A percentile compares a stretch with the other conserved stretches of the same genome.
Evolutionary conservation across 2,329 filamentous ascomycete genomes (phyloP).

Genomic region (Sclerotinia borealis): DNA sequence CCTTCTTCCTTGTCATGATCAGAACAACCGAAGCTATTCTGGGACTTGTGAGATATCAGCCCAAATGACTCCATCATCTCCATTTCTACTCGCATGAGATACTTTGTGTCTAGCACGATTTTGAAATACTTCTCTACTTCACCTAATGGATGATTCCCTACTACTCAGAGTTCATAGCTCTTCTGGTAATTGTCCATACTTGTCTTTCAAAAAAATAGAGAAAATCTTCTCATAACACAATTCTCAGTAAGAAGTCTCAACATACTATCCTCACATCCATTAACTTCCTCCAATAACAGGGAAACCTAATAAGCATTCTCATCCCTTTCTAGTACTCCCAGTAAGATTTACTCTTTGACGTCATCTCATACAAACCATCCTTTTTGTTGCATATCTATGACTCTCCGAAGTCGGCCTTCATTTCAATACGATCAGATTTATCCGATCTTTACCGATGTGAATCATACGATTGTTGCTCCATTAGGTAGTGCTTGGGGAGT

Average conservation of each 20-base stretch:
- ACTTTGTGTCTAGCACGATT: not conserved
- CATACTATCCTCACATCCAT: too few relatives aligned
- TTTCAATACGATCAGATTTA: not conserved
- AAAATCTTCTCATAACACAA: too few relatives aligned
- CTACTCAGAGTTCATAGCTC: too few relatives aligned
- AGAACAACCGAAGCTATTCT: not conserved
- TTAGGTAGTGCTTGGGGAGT: too few relatives aligned
- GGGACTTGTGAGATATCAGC: not conserved
- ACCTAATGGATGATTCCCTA: rapidly evolving
- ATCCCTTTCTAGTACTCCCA: too few relatives aligned
- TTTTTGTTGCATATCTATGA: not conserved
- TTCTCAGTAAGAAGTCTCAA: too few relatives aligned
- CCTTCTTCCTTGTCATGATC: not conserved
- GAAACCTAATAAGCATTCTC: too few relatives aligned
- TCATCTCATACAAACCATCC: not conserved
- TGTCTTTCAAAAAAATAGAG: too few relatives aligned
- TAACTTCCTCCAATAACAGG: not conserved
- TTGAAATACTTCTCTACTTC: not conserved
- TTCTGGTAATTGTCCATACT: too few relatives aligned
- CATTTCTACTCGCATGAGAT: not conserved
- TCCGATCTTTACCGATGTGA: not conserved
- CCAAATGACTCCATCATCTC: not conserved
- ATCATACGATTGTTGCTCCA: too few relatives aligned
- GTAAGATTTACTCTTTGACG: not conserved
- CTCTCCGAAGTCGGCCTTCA: not conserved